A percentile compares a stretch with the other conserved stretches of the same genome.
Evolutionary conservation across 371 early-diverging fungal species (phyloP).

Genomic region (Mucor irregularis): DNA sequence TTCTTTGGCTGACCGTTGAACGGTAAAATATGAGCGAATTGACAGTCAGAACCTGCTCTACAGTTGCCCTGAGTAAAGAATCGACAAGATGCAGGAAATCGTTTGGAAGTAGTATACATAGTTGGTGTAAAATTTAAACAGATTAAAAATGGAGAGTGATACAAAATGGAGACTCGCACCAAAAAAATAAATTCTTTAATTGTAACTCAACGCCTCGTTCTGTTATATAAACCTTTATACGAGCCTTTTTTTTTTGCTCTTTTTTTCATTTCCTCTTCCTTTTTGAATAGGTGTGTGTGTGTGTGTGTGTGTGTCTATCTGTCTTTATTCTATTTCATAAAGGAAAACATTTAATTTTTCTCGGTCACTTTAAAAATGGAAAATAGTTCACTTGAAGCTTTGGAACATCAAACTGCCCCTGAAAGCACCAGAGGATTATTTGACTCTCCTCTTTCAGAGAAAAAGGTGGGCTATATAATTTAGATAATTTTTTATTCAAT

Average conservation of each 20-base stretch:
- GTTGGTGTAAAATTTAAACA: neutral
- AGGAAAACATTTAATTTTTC: no score
- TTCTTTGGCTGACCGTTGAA: constrained; percentile 27
- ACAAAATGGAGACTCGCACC: no score
- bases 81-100: constrained; percentile 50
- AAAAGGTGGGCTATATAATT: constrained; percentile 16
- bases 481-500: no score
- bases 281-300: neutral
- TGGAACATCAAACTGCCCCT: constrained; percentile 51
- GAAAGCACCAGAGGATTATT: constrained; percentile 52
- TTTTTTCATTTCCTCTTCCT: constrained; percentile 6
- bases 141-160: no score
- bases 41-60: constrained; percentile 48
- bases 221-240: neutral
- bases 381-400: constrained; percentile 3
- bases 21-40: constrained; percentile 50
- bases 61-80: constrained; percentile 50
- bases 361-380: constrained; percentile 6
- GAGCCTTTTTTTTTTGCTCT: constrained; percentile 7
- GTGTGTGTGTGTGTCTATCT: neutral
- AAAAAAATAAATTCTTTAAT: neutral
- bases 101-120: constrained; percentile 33
- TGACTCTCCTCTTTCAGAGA: constrained; percentile 32
- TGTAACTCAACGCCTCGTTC: constrained; percentile 1
- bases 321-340: neutral